Evolutionary conservation across 768 basidiomycete genomes (phyloP).

Genomic region (Pluteus cervinus): DNA sequence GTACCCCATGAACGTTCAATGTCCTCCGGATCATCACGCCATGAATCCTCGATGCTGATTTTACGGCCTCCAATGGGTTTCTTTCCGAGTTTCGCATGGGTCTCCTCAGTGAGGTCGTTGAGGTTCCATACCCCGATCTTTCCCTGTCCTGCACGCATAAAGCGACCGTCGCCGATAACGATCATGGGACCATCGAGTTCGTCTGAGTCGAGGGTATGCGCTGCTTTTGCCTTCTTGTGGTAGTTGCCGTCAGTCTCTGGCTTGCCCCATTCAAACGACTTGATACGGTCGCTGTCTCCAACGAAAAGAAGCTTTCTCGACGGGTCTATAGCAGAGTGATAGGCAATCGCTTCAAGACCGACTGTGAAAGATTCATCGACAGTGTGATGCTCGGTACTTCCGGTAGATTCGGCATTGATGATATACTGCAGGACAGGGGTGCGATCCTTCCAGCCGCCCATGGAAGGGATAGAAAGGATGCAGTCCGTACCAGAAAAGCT

Average conservation of each 20-base stretch:
- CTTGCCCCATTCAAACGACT: conserved; percentile 28
- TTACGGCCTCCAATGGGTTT: conserved; percentile 15
- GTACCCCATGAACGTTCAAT: background rate
- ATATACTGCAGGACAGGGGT: conserved; percentile 23
- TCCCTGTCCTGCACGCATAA: conserved; percentile 29
- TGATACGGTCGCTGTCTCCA: conserved; percentile 27
- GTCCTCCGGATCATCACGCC: conserved; percentile 6
- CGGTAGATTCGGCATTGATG: conserved; percentile 14
- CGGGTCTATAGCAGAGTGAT: conserved; percentile 21
- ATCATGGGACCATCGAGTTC: conserved; percentile 22
- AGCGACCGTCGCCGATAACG: conserved; percentile 17
- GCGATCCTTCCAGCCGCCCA: conserved; percentile 28
- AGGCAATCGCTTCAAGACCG: conserved; percentile 17
- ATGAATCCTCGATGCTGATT: background rate
- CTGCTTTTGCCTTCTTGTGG: conserved; percentile 10
- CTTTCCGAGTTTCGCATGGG: conserved; percentile 20
- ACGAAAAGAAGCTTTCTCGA: conserved; percentile 29
- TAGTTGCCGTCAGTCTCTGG: conserved; percentile 2
- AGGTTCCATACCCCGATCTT: conserved; percentile 29
- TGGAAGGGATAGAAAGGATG: conserved; percentile 16
- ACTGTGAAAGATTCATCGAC: conserved; percentile 8
- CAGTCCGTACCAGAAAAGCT: conserved; percentile 16
- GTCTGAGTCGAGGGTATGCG: conserved; percentile 25
- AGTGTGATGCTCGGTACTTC: conserved; percentile 8
- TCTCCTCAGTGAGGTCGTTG: conserved; percentile 20